phyloP scores from a whole-genome alignment of 1,284 basidiomycete genomes.

The Boletellus deceptivus region DNA sequence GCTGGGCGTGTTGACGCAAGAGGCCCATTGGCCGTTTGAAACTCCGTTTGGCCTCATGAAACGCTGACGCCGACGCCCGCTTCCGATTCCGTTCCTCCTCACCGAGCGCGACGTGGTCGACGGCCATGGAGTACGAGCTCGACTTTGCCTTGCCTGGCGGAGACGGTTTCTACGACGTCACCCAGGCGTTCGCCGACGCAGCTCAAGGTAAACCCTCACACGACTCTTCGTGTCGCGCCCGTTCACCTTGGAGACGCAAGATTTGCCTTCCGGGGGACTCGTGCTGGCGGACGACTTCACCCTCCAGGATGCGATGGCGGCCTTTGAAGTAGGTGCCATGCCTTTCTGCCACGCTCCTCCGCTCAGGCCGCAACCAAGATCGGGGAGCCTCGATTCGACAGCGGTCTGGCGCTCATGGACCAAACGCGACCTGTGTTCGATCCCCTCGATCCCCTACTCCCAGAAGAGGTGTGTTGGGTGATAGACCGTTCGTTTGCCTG shows the following conservation, averaged over 20 bases:
- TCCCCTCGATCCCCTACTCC: conserved; percentile 58
- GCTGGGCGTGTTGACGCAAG: conserved; percentile 1
- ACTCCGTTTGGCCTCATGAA: conserved; percentile 27
- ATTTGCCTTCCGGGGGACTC: conserved; percentile 62
- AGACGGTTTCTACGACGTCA: conserved; percentile 60
- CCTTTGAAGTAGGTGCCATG: conserved; percentile 63
- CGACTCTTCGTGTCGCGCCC: conserved; percentile 8
- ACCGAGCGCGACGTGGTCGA: conserved; percentile 6
- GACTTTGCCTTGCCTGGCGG: conserved; percentile 47
- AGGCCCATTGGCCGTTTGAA: conserved; percentile 25
- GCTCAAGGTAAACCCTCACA: conserved; percentile 44
- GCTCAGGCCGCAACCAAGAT: conserved; percentile 51
- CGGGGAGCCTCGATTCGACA: conserved; percentile 87
- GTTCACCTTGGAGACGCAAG: conserved; percentile 38
- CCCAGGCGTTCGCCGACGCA: conserved; percentile 53
- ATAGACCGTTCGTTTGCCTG: conserved; percentile 77
- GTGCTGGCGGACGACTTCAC: conserved; percentile 71
- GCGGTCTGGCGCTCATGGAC: conserved; percentile 60
- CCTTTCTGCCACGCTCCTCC: conserved; percentile 4
- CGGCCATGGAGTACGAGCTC: conserved; percentile 19
- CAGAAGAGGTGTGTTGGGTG: conserved; percentile 83
- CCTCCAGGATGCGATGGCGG: conserved; percentile 86
- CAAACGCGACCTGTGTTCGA: conserved; percentile 57
- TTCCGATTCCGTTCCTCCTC: conserved; percentile 2
- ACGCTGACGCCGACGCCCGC: not conserved